These are phyloP conservation scores for Aphanomyces stellatus DNA, from an alignment of 352 stramenopile genomes.

Conservation along the genomic window DNA sequence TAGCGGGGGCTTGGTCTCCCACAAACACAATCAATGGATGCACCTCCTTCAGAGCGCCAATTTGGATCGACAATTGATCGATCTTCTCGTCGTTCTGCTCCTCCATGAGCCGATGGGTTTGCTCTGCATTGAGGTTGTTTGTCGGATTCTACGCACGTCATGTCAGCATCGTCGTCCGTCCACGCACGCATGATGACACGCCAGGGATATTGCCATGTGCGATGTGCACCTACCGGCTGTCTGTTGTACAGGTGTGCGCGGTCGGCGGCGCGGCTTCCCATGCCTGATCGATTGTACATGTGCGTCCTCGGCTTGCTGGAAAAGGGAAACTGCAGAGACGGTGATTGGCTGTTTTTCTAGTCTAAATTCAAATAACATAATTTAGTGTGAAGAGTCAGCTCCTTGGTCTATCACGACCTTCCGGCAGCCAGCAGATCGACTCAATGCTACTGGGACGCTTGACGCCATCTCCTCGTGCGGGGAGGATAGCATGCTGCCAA, in stretches of 20 bases:
- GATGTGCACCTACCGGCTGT: slow-evolving; percentile 8
- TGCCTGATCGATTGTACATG: slow-evolving; percentile 20
- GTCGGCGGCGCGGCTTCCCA: slow-evolving; percentile 12
- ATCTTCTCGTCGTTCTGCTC: slow-evolving; percentile 86
- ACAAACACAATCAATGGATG: neutral
- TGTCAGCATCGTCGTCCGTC: neutral
- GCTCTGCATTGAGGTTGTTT: slow-evolving; percentile 39
- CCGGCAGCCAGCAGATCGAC: no score
- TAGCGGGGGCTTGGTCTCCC: slow-evolving; percentile 21
- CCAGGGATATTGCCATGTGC: no score
- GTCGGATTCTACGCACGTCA: slow-evolving; percentile 7
- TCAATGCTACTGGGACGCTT: no score
- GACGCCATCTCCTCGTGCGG: no score
- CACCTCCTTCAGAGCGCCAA: slow-evolving; percentile 79
- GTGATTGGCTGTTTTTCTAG: neutral
- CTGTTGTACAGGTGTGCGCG: slow-evolving; percentile 17
- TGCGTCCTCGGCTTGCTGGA: neutral
- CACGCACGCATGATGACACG: no score
- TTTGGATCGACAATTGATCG: slow-evolving; percentile 80
- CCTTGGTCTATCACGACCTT: no score
- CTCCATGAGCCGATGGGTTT: slow-evolving; percentile 67
- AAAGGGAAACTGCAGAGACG: slow-evolving; percentile 5
- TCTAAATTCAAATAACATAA: neutral
- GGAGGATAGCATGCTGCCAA: no score
- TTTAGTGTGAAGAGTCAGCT: neutral